Evolutionary conservation across 1,284 basidiomycete genomes (phyloP).

Genomic region (Vanrija humicola): DNA sequence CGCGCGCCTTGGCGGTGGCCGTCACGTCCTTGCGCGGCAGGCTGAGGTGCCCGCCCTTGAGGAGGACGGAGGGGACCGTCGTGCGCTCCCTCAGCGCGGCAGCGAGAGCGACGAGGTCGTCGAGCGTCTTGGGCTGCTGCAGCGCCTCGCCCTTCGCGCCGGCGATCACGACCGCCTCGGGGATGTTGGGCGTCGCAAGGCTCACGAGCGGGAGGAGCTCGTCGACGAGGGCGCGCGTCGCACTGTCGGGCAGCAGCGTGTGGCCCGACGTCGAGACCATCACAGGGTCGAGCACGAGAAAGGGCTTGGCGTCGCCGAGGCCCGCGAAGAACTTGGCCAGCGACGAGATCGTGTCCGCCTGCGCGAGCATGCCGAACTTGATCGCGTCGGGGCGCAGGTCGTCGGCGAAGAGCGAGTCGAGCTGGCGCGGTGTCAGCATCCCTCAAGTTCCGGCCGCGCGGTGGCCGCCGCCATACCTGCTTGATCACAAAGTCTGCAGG

Average conservation of each 20-base stretch:
- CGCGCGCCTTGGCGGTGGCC: constrained; percentile 6
- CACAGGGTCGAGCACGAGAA: constrained; percentile 80
- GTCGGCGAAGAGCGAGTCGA: constrained; percentile 64
- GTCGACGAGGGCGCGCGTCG: constrained; percentile 47
- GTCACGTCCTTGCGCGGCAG: constrained; percentile 54
- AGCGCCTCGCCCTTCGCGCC: not conserved
- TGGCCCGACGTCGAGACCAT: constrained; percentile 91
- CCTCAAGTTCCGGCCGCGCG: no score
- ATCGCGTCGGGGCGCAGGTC: constrained; percentile 73
- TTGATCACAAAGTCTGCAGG: constrained; percentile 66
- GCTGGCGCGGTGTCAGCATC: constrained; percentile 52
- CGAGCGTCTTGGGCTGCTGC: constrained; percentile 53
- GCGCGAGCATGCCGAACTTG: constrained; percentile 85
- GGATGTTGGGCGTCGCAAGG: constrained; percentile 81
- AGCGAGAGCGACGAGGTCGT: constrained; percentile 65
- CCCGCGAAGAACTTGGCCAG: constrained; percentile 40
- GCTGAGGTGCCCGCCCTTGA: constrained; percentile 83
- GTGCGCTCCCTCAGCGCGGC: constrained; percentile 56
- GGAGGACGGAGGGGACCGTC: constrained; percentile 58
- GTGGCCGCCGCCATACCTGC: constrained; percentile 54
- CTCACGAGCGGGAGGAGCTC: constrained; percentile 68
- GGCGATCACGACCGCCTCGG: constrained; percentile 65
- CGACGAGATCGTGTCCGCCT: constrained; percentile 45
- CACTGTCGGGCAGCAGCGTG: constrained; percentile 65
- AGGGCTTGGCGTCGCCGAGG: constrained; percentile 42